These are phyloP conservation scores for Moricandia moricandioides DNA, from an alignment of 345 rosid species.

Conservation along the genomic window DNA sequence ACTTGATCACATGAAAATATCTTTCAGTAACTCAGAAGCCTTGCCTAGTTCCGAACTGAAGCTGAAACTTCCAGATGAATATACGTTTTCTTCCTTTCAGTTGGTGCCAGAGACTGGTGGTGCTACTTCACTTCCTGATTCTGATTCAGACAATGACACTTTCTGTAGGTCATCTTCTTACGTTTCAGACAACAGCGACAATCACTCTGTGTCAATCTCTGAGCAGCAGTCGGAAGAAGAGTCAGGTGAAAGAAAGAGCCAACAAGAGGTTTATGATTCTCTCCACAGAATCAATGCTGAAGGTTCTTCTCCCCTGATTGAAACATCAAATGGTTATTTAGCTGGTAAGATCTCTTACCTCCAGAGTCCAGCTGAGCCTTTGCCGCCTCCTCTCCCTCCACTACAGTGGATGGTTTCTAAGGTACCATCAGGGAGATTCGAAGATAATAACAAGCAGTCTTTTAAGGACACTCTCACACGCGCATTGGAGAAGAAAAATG, in stretches of 20 bases:
- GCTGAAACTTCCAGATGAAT: conserved; percentile 67
- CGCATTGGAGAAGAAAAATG: conserved; percentile 24
- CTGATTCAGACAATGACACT: conserved; percentile 81
- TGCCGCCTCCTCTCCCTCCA: conserved; percentile 78
- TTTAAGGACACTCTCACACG: conserved; percentile 29
- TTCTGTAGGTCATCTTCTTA: conserved; percentile 83
- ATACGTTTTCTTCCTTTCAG: conserved; percentile 79
- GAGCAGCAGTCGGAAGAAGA: conserved; percentile 76
- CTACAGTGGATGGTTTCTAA: conserved; percentile 56
- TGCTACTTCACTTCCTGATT: conserved; percentile 41
- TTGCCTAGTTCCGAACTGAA: conserved; percentile 56
- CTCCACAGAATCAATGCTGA: conserved; percentile 36
- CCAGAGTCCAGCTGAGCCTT: conserved; percentile 41
- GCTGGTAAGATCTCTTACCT: conserved; percentile 28
- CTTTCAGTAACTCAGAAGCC: conserved; percentile 68
- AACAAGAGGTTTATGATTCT: conserved; percentile 50
- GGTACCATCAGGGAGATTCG: conserved; percentile 25
- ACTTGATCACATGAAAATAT: conserved; percentile 85
- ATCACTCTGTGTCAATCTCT: conserved; percentile 58
- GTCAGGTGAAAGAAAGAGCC: conserved; percentile 31
- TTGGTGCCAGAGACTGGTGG: conserved; percentile 66
- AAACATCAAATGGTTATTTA: conserved; percentile 40
- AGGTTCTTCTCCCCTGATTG: conserved; percentile 37
- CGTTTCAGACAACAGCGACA: conserved; percentile 57
- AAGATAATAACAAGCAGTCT: conserved; percentile 40